phyloP scores from a whole-genome alignment of 2,329 filamentous ascomycete species.

The Colletotrichum echinochloae region DNA sequence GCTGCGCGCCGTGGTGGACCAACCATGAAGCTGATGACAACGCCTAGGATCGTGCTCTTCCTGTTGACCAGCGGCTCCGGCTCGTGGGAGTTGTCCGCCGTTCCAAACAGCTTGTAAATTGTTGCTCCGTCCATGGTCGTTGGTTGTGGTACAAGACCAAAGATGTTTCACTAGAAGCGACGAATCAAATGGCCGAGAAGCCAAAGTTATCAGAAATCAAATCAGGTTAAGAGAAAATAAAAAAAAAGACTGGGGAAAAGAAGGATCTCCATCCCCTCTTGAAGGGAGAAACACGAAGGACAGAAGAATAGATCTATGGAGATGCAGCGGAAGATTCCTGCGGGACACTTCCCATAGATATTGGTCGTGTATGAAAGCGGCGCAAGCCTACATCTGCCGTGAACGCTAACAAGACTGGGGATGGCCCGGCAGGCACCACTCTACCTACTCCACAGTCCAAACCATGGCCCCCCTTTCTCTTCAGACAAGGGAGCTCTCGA shows the following conservation, averaged over 20 bases:
- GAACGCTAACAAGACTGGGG: conserved; percentile 3
- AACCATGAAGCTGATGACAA: conserved; percentile 48
- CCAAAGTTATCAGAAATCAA: background rate
- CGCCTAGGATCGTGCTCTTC: conserved; percentile 45
- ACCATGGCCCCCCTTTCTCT: conserved; percentile 26
- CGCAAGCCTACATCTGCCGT: background rate
- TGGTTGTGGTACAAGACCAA: background rate
- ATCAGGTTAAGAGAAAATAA: no score
- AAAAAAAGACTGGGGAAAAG: conserved; percentile 1
- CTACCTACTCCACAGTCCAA: conserved; percentile 25
- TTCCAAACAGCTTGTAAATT: conserved; percentile 18
- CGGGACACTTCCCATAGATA: background rate
- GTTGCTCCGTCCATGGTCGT: conserved; percentile 31
- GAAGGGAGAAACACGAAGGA: background rate
- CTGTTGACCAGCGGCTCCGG: conserved; percentile 47
- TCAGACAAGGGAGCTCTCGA: background rate
- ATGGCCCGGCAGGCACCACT: background rate
- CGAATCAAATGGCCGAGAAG: no score
- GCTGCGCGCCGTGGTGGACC: background rate
- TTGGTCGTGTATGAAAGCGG: background rate
- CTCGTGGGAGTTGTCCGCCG: conserved; percentile 43
- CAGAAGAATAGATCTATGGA: conserved; percentile 4
- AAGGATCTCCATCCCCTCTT: conserved; percentile 31
- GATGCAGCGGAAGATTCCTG: no score
- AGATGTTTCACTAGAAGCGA: background rate